phyloP scores from a whole-genome alignment of 441 rosid species.

The Populus hybrid region DNA sequence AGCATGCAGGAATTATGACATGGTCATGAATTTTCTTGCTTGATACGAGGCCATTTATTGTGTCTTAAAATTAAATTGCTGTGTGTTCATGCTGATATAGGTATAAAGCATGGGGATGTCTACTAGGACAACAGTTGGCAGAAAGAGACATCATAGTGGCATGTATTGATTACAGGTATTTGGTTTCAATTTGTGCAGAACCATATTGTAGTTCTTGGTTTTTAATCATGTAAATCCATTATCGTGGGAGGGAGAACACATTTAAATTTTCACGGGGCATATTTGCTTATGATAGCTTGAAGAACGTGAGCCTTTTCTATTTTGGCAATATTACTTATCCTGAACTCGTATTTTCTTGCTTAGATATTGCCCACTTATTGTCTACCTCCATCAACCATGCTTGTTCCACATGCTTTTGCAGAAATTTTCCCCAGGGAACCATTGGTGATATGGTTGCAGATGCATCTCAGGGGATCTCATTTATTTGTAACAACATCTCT shows the following conservation, averaged over 20 bases:
- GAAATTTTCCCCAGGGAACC: conserved; percentile 98
- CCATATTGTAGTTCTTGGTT: background rate
- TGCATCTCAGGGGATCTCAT: conserved; percentile 77
- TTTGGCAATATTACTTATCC: background rate
- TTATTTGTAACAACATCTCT: conserved; percentile 64
- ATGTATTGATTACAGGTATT: conserved; percentile 90
- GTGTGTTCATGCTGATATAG: conserved; percentile 37
- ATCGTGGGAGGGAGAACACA: background rate
- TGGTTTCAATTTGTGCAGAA: conserved; percentile 15
- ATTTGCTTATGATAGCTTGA: background rate
- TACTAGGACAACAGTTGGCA: conserved; percentile 88
- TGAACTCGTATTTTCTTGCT: background rate
- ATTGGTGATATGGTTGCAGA: conserved; percentile 89
- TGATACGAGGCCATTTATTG: background rate
- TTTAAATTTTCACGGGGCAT: background rate
- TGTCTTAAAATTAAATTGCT: conserved; percentile 20
- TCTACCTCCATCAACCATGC: too few species aligned
- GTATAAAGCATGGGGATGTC: conserved; percentile 99
- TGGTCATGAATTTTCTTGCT: conserved; percentile 6
- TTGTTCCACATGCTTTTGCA: conserved; percentile 22
- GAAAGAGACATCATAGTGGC: conserved; percentile 93
- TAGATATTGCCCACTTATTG: conserved; percentile 1
- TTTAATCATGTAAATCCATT: background rate
- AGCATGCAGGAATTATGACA: background rate
- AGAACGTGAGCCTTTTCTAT: background rate